Base-by-base conservation (phyloP, 176 grass and related monocot genomes). In the Hsuehochloa calcarea region DNA sequence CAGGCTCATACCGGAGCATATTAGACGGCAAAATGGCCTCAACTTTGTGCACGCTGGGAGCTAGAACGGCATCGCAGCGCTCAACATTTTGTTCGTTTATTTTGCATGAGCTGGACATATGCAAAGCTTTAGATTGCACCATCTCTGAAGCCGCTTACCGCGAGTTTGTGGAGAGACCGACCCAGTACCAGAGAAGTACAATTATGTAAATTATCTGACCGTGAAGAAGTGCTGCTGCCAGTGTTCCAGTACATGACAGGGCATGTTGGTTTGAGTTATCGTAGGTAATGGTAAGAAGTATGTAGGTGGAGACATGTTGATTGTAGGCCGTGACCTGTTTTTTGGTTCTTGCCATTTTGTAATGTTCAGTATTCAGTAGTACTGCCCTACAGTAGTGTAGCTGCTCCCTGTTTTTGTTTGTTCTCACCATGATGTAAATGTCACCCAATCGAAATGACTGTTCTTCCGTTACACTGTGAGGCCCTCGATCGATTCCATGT, bases 1-100 rank as follows among this genome's bases (percentile, higher is more conserved):
- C 75, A 93, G 88, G 92, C 85, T 97, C 34, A 70, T 93, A 2
- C 92, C 95, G 1, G 95, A 97, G 13, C 92, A 97, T 82, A 59
- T 93, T 34, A 93, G 89, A 67, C 88, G 95, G 66, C 95, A 95
- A 88, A 88, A 61, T 23, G 72, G 91, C 72, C 75, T 87, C 64
- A 88, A 70, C 90, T 93, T 97, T 26, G 85, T 86, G 66, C 90
- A 92, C 63, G 66, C 80, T 16, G 87, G 89, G 31, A 88, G 89
- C 76, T 91, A 91, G 75, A 79, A 75, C 10, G 15, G 50, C 31
- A 43, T 68, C 10, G 11, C 5, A 13, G 7, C 22, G 69, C 13
- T 68, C 50, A 37, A 54, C 44, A 38, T 87, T 90, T 90, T 84
- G 80, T 43, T 84, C 22, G 45, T 40, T 77, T 22, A 39, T 81